phyloP scores from a whole-genome alignment of 2,329 filamentous ascomycete species.

The Fonsecaea erecta region DNA sequence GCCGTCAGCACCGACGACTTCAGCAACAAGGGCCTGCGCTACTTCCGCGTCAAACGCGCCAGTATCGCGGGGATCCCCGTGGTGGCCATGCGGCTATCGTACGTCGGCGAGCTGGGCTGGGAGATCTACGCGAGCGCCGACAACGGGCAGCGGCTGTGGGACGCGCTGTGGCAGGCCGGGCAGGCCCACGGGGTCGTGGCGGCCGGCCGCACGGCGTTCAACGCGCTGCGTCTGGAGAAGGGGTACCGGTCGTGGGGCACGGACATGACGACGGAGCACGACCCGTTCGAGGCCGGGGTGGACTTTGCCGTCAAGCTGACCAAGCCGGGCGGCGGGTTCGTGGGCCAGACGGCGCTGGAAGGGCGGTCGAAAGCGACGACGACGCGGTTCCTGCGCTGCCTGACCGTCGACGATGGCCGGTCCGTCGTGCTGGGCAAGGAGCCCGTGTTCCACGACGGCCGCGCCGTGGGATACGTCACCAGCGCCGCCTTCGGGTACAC shows the following conservation, averaged over 20 bases:
- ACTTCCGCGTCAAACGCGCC: slow-evolving; percentile 56
- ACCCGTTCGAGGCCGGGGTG: slow-evolving; percentile 64
- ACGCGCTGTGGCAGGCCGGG: slow-evolving; percentile 61
- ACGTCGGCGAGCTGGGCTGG: slow-evolving; percentile 66
- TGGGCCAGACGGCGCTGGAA: slow-evolving; percentile 58
- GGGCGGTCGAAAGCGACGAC: slow-evolving; percentile 47
- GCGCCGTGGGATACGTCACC: slow-evolving; percentile 62
- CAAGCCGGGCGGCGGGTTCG: slow-evolving; percentile 46
- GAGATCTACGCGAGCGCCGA: slow-evolving; percentile 66
- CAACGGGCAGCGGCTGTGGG: slow-evolving; percentile 63
- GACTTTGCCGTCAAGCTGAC: slow-evolving; percentile 53
- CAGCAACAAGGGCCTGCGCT: slow-evolving; percentile 49
- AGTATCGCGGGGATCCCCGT: slow-evolving; percentile 62
- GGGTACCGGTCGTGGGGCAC: slow-evolving; percentile 62
- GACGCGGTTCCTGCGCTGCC: slow-evolving; percentile 48
- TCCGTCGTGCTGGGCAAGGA: slow-evolving; percentile 67
- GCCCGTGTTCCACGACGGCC: slow-evolving; percentile 59
- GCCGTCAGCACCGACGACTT: slow-evolving; percentile 40
- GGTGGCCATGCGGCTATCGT: slow-evolving; percentile 61
- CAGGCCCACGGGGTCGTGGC: slow-evolving; percentile 61
- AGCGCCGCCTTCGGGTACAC: slow-evolving; percentile 66
- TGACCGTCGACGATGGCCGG: slow-evolving; percentile 61
- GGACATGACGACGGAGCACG: slow-evolving; percentile 66
- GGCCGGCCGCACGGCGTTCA: slow-evolving; percentile 63
- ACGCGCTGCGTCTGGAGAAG: slow-evolving; percentile 63